Evolutionary conservation across 2,329 filamentous ascomycete species (phyloP), one percentile per base, ranked within the genome.

Genomic region (Nigrospora oryzae): DNA sequence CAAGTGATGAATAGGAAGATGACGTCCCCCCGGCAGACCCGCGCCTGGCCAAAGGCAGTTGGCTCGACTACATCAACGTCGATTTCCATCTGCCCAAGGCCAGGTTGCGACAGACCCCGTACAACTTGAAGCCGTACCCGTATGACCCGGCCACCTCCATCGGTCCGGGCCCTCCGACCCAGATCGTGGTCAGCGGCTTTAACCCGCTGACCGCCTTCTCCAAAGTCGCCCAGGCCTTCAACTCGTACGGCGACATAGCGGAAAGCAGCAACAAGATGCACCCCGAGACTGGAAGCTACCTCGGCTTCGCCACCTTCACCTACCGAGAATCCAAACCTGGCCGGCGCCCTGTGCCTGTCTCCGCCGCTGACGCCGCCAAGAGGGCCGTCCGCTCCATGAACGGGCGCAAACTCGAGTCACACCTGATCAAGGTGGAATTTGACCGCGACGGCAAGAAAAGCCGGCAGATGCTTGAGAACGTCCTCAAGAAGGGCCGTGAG

Each of bases 161-260:
- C 55, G 91, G 90, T 0, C 88, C 89, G 19, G 89, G 89, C 0
- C 91, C 91, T 13, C 88, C 93, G 2, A 89, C 86, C 3, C 89
- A 95, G 61, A 81, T 98, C 40, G 84, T 97, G 4, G 89, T 96
- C 16, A 90, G 83, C n/a, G 89, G 89, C n/a, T 96, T 96, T 62
- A 93, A 97, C 63, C 90, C 91, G 7, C 71, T 97, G 51, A 84
- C 86, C 36, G 79, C 88, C 12, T 87, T 95, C 55, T 77, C 81
- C 45, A 86, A 88, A 56, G 76, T 95, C 42, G 79, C 78, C 15
- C 79, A 84, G 38, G 77, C 87, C 44, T 94, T 95, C 61, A 79
- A 83, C 15, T 80, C 78, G 3, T 95, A 86, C 66, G 89, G 89
- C 43, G 88, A 95, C 47, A 90, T 98, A 51, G 84, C 85, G 38